phyloP scores from a whole-genome alignment of 768 basidiomycete species.

The Multifurca ochricompacta region DNA sequence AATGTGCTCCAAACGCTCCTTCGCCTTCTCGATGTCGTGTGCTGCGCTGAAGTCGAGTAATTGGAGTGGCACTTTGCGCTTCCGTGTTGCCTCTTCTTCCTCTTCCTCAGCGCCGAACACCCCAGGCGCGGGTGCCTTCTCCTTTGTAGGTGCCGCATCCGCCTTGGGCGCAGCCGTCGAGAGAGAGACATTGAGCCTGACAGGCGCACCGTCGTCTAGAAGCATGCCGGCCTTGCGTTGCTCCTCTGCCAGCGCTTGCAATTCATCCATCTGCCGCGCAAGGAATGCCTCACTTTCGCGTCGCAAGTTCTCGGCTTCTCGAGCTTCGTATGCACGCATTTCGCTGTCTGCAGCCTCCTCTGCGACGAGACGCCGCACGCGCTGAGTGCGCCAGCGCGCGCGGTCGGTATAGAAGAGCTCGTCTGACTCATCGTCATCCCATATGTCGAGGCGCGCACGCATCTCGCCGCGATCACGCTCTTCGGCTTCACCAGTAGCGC shows the following conservation, averaged over 20 bases:
- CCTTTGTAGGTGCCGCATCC: constrained; percentile 35
- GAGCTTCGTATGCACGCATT: constrained; percentile 74
- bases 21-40: constrained; percentile 69
- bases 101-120: constrained; percentile 85
- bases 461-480: constrained; percentile 75
- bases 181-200: constrained; percentile 75
- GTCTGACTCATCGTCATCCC: constrained; percentile 91
- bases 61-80: constrained; percentile 79
- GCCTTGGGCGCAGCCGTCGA: constrained; percentile 35
- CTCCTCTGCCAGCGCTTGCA: constrained; percentile 85
- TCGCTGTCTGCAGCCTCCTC: constrained; percentile 83
- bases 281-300: constrained; percentile 92
- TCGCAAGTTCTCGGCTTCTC: constrained; percentile 79
- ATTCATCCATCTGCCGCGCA: constrained; percentile 90
- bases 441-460: constrained; percentile 73
- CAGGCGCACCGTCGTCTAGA: constrained; percentile 86
- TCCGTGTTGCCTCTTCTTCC: constrained; percentile 69
- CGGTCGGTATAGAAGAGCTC: constrained; percentile 91
- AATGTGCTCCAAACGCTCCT: constrained; percentile 74
- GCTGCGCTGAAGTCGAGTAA: constrained; percentile 85
- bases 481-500: constrained; percentile 64
- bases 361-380: constrained; percentile 58
- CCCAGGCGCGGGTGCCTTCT: constrained; percentile 39
- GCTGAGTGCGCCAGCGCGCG: constrained; percentile 77
- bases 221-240: constrained; percentile 87